Evolutionary conservation across 2,329 filamentous ascomycete genomes (phyloP).

Genomic region (Calonectria pseudoturangicola): DNA sequence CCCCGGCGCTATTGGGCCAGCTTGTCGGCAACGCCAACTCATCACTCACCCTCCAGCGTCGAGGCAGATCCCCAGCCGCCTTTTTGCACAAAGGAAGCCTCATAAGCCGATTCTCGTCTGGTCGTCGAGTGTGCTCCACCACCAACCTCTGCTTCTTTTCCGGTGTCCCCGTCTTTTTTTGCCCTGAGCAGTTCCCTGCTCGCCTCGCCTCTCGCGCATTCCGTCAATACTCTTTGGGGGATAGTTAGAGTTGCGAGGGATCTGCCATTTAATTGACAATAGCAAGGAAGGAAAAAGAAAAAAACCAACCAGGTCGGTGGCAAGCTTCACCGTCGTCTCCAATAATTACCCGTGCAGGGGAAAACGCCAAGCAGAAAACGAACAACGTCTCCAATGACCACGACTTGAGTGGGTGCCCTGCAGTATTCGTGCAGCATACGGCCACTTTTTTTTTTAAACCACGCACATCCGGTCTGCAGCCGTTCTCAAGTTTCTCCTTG

Average conservation of each 20-base stretch:
- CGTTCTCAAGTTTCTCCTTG: constrained; percentile 38
- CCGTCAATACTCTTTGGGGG: constrained; percentile 25
- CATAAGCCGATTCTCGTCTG: constrained; percentile 42
- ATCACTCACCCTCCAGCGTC: constrained; percentile 54
- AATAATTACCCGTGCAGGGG: constrained; percentile 23
- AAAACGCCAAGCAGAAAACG: constrained; percentile 26
- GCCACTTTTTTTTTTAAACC: constrained; percentile 45
- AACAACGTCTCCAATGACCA: constrained; percentile 23
- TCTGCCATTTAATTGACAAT: background rate
- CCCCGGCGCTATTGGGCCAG: constrained; percentile 59
- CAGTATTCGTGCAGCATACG: constrained; percentile 40
- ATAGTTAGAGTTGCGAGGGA: constrained; percentile 31
- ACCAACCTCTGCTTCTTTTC: constrained; percentile 33
- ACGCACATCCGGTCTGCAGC: constrained; percentile 42
- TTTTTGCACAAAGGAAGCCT: constrained; percentile 58
- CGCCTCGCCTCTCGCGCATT: constrained; percentile 9
- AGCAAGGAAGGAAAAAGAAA: background rate
- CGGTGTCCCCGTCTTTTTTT: constrained; percentile 1
- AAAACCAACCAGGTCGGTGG: constrained; percentile 17
- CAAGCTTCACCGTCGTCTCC: constrained; percentile 22
- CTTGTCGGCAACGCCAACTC: constrained; percentile 63
- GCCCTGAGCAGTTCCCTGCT: constrained; percentile 16
- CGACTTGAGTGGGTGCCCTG: constrained; percentile 33
- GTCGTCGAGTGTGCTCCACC: constrained; percentile 30
- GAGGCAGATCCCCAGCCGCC: constrained; percentile 42